Conservation (phyloP, 1,139 yeast species). For the Taiozyma sp. region DNA sequence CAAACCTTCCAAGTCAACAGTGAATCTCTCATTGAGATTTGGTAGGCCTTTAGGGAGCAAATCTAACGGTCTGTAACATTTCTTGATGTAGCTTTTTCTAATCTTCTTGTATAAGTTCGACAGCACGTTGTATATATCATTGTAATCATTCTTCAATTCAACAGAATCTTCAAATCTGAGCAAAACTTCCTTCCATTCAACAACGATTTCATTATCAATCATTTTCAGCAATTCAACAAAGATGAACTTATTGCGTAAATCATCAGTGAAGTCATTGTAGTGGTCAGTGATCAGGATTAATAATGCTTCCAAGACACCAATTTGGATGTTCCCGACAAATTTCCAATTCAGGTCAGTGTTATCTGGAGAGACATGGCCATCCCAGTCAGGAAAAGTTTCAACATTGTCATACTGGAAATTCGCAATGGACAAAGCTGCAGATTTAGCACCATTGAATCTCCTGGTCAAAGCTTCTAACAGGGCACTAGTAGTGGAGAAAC, state of each 20-base stretch:
- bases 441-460: constrained; percentile 53
- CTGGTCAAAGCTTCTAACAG: constrained; percentile 44
- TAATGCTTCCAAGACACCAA: constrained; percentile 76
- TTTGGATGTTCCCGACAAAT: constrained; percentile 64
- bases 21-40: constrained; percentile 11
- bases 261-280: constrained; percentile 71
- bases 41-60: constrained; percentile 19
- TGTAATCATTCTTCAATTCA: constrained; percentile 28
- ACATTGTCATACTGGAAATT: constrained; percentile 17
- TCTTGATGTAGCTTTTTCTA: constrained; percentile 70
- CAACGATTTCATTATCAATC: constrained; percentile 59
- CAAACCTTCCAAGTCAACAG: constrained; percentile 17
- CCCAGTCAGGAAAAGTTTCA: constrained; percentile 42
- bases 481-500: constrained; percentile 50
- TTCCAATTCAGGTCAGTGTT: constrained; percentile 42
- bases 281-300: constrained; percentile 68
- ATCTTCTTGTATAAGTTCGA: constrained; percentile 59
- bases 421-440: constrained; percentile 49
- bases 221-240: constrained; percentile 63
- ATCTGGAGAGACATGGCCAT: constrained; percentile 23
- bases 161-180: constrained; percentile 21
- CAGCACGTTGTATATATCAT: constrained; percentile 39
- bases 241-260: constrained; percentile 51
- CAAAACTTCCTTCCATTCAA: constrained; percentile 64
- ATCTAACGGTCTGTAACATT: constrained; percentile 68